Percentiles rank a stretch among this genome's conserved stretches.
Conservation (phyloP, 2,329 filamentous ascomycete species). For the Alternaria gaisen region DNA sequence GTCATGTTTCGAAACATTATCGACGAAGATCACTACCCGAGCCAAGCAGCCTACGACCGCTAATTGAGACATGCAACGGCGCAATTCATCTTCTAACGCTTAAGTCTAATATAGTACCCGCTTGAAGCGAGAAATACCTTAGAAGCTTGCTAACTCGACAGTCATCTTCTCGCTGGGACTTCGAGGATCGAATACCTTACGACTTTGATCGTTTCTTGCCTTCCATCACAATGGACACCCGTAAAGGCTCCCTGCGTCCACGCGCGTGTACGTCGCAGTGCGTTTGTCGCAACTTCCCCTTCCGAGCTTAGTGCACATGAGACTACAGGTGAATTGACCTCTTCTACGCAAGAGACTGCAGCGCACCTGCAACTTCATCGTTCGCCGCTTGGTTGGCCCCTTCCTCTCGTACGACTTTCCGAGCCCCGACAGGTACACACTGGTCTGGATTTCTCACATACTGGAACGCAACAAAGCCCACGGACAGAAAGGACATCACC, state of each 20-base stretch:
- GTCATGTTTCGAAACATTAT: constrained; percentile 6
- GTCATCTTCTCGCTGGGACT: background rate
- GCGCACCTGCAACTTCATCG: too few relatives aligned
- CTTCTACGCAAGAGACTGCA: too few relatives aligned
- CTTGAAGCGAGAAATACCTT: constrained; percentile 2
- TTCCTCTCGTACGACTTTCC: too few relatives aligned
- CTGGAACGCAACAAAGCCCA: background rate
- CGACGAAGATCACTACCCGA: background rate
- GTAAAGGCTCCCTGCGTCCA: constrained; percentile 18
- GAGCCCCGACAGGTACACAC: too few relatives aligned
- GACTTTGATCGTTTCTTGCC: background rate
- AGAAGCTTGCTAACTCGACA: background rate
- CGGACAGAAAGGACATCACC: background rate
- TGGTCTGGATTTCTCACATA: too few relatives aligned
- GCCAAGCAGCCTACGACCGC: background rate
- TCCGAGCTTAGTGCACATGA: background rate
- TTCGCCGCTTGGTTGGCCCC: too few relatives aligned
- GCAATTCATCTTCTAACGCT: background rate
- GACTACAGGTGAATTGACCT: too few relatives aligned
- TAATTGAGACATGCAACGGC: constrained; percentile 11
- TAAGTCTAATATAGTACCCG: background rate
- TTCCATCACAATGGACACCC: constrained; percentile 17
- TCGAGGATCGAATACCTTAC: background rate
- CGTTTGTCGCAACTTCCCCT: constrained; percentile 14
- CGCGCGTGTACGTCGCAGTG: constrained; percentile 13